A percentile compares a stretch with the other conserved stretches of the same genome.
Conservation (phyloP, 2,329 filamentous ascomycete species). For the Fonsecaea pedrosoi region DNA sequence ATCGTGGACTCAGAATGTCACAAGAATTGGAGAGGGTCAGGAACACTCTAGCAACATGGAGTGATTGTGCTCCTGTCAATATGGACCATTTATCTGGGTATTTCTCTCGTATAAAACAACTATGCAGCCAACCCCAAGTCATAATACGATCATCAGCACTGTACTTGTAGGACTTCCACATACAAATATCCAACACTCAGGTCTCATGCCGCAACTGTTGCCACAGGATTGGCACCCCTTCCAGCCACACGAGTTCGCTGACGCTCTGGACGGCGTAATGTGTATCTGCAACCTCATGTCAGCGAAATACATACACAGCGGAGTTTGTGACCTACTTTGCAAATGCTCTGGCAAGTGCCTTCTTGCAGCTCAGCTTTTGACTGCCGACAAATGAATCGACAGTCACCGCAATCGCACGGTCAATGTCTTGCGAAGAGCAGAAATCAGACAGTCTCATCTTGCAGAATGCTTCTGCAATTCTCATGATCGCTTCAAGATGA, state of each 20-base stretch:
- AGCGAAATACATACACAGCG: neutral
- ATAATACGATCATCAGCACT: conserved; percentile 4
- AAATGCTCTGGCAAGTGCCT: conserved; percentile 90
- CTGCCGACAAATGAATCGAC: conserved; percentile 95
- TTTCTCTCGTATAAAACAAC: neutral
- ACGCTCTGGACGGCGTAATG: conserved; percentile 37
- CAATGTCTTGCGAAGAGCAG: conserved; percentile 87
- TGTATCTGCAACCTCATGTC: conserved; percentile 31
- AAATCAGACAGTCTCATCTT: conserved; percentile 99
- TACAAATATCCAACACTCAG: conserved; percentile 3
- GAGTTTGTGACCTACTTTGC: conserved; percentile 79
- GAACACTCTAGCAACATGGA: neutral
- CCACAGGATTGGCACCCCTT: conserved; percentile 21
- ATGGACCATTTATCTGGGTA: neutral
- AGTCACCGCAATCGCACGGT: conserved; percentile 94
- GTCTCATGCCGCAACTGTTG: conserved; percentile 25
- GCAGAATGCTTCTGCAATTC: conserved; percentile 91
- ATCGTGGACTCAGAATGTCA: neutral
- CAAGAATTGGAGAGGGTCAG: neutral
- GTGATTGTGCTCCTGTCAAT: neutral
- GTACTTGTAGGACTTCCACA: neutral
- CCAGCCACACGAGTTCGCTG: conserved; percentile 22
- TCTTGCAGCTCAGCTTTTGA: conserved; percentile 98
- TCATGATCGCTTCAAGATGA: conserved; percentile 96
- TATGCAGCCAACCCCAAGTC: neutral